Conservation (phyloP, 2,329 filamentous ascomycete species). For the Cryphonectria naterciae region DNA sequence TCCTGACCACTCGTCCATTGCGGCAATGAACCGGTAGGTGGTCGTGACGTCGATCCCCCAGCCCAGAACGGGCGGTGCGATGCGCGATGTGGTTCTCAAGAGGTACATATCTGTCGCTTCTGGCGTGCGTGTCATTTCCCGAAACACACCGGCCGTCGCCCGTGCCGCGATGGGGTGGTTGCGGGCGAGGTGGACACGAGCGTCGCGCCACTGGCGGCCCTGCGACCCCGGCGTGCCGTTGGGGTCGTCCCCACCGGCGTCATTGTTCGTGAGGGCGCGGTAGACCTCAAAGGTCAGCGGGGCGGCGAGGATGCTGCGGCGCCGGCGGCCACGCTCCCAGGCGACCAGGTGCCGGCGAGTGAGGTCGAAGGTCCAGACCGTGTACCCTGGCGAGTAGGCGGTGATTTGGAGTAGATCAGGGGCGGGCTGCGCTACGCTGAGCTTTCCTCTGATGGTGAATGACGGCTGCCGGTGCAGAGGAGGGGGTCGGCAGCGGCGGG, state of each 20-base stretch:
- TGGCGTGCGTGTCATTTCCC: conserved; percentile 39
- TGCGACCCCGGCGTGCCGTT: conserved; percentile 40
- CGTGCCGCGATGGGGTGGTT: conserved; percentile 43
- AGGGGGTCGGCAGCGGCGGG: no score
- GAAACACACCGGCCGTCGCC: conserved; percentile 36
- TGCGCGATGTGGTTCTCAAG: conserved; percentile 54
- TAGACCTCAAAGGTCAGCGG: conserved; percentile 60
- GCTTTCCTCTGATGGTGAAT: conserved; percentile 26
- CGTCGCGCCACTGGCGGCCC: conserved; percentile 60
- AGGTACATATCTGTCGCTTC: conserved; percentile 39
- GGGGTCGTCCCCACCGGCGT: conserved; percentile 48
- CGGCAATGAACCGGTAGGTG: conserved; percentile 57
- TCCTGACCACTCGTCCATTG: conserved; percentile 31
- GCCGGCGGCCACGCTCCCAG: conserved; percentile 41
- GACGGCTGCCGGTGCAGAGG: conserved; percentile 3
- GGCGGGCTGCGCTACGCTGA: neutral
- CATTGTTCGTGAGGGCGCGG: conserved; percentile 70
- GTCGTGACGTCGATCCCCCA: conserved; percentile 59
- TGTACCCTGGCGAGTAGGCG: conserved; percentile 41
- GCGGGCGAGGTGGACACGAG: conserved; percentile 50
- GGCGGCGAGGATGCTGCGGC: conserved; percentile 48
- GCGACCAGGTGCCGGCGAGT: conserved; percentile 46
- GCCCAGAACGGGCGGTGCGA: conserved; percentile 66
- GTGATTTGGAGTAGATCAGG: conserved; percentile 32
- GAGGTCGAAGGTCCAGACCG: conserved; percentile 50